A percentile compares a stretch with the other conserved stretches of the same genome.
Evolutionary conservation across 768 basidiomycete species (phyloP).

Genomic region (Lactarius trivialis): DNA sequence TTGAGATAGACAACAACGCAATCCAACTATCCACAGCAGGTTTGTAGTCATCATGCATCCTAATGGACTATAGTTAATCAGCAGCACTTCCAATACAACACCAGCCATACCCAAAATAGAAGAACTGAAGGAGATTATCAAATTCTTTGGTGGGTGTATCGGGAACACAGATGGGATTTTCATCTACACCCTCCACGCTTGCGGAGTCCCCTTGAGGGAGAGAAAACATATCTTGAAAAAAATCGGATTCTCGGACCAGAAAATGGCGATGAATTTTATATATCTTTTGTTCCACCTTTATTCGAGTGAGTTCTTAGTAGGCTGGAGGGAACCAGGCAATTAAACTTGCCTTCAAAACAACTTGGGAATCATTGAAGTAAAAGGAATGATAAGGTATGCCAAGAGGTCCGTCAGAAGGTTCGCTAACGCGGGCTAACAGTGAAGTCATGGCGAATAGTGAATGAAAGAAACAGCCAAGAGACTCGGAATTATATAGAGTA

Average conservation of each 20-base stretch:
- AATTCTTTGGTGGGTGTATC: constrained; percentile 18
- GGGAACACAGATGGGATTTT: constrained; percentile 20
- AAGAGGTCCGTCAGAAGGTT: too few relatives aligned
- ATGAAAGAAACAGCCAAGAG: neutral
- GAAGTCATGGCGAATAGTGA: neutral
- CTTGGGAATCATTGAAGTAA: neutral
- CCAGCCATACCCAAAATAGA: constrained; percentile 21
- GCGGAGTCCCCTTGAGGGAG: constrained; percentile 21
- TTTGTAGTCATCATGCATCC: constrained; percentile 12
- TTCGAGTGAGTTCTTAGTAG: too few relatives aligned
- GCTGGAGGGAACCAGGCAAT: too few relatives aligned
- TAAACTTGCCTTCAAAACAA: neutral
- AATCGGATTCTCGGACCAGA: constrained; percentile 20
- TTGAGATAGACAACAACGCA: constrained; percentile 19
- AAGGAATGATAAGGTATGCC: too few relatives aligned
- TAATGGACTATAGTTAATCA: neutral
- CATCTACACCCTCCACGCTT: constrained; percentile 20
- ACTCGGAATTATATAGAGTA: neutral
- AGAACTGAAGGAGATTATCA: constrained; percentile 19
- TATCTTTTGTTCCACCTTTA: constrained; percentile 14
- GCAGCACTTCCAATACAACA: neutral
- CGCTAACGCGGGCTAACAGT: too few relatives aligned
- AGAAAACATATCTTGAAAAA: constrained; percentile 18
- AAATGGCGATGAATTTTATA: constrained; percentile 23
- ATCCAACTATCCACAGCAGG: constrained; percentile 19